Base-by-base conservation (phyloP, 331 rosid genomes). In the Quercus tomentella region DNA sequence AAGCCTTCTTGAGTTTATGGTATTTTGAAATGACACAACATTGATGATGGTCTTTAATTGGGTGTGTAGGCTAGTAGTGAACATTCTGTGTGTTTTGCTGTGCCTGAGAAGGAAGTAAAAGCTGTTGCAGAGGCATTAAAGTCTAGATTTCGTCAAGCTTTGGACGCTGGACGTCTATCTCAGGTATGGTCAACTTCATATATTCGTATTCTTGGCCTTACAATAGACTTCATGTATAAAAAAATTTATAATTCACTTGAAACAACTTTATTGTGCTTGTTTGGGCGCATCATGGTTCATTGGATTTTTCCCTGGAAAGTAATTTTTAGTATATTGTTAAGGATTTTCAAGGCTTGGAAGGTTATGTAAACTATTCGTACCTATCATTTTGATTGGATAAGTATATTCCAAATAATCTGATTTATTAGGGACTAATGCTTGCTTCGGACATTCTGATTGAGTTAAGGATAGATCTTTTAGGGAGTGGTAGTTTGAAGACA, bases 11-110 rank as follows among this genome's bases (percentile, higher is more conserved):
- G 21, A 76, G 56, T 81, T 80, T 77, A 75, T 79, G 37, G 78
- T 62, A 52, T 31, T 78, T 60, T 69, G 75, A 73, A 15, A 63
- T 74, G 18, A 73, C 56, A 54, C 62, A 49, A 63, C 73, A 51
- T 52, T 75, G 75, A 73, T 62, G 80, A 67, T 77, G 51, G 69
- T 84, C 73, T 80, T 26, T 73, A 71, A 80, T 78, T 75, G 14
- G 75, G 20, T 79, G 20, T 92, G 89, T 85, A 96, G 99, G 99
- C 99, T 79, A 96, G 99, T 89, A 96, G 99, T 73, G 99, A 96
- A 89, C 99, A 96, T 82, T 96, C 99, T 30, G 91, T 96, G 56
- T 96, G 99, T 88, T 96, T 96, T 88, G 99, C 99, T 80, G 99
- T 96, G 56, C 99, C 99, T 9, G 99, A 96, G 86, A 91, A 83